Evolutionary conservation across 2,329 filamentous ascomycete species (phyloP).

Genomic region (Acrodontium crateriforme): DNA sequence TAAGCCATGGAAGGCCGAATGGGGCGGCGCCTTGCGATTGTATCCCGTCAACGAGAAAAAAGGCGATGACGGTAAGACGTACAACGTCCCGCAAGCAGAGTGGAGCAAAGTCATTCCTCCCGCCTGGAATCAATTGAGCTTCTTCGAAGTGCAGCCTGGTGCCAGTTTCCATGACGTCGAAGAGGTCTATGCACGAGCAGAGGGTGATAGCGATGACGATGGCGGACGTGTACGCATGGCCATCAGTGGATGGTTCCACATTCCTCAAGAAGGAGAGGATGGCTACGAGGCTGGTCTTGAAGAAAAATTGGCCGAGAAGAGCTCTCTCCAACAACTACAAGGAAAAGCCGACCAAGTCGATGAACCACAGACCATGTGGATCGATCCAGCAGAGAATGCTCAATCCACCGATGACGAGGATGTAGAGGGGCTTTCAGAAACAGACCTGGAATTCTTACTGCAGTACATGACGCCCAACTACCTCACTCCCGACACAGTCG

Average conservation of each 20-base stretch:
- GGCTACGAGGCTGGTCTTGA: slow-evolving; percentile 81
- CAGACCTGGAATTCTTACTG: slow-evolving; percentile 77
- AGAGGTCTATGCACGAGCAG: slow-evolving; percentile 67
- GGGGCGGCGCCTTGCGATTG: slow-evolving; percentile 82
- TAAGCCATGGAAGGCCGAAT: slow-evolving; percentile 73
- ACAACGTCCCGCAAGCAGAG: slow-evolving; percentile 69
- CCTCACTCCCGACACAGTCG: slow-evolving; percentile 79
- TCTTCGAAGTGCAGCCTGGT: slow-evolving; percentile 97
- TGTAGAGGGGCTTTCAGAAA: slow-evolving; percentile 51
- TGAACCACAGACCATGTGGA: slow-evolving; percentile 51
- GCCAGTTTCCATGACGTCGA: slow-evolving; percentile 98
- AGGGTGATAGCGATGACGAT: slow-evolving; percentile 48
- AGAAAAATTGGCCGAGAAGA: slow-evolving; percentile 76
- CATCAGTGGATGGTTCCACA: slow-evolving; percentile 98
- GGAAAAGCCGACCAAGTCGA: slow-evolving; percentile 86
- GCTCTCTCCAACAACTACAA: slow-evolving; percentile 82
- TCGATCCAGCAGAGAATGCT: slow-evolving; percentile 25
- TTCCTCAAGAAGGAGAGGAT: slow-evolving; percentile 86
- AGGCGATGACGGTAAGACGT: slow-evolving; percentile 51
- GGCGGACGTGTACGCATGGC: slow-evolving; percentile 83
- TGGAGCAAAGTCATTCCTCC: slow-evolving; percentile 74
- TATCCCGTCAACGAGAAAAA: slow-evolving; percentile 58
- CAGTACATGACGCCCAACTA: slow-evolving; percentile 85
- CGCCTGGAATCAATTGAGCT: slow-evolving; percentile 92
- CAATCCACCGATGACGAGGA: slow-evolving; percentile 45